Conservation (phyloP, 352 stramenopile genomes). For the Phytophthora hybrid region DNA sequence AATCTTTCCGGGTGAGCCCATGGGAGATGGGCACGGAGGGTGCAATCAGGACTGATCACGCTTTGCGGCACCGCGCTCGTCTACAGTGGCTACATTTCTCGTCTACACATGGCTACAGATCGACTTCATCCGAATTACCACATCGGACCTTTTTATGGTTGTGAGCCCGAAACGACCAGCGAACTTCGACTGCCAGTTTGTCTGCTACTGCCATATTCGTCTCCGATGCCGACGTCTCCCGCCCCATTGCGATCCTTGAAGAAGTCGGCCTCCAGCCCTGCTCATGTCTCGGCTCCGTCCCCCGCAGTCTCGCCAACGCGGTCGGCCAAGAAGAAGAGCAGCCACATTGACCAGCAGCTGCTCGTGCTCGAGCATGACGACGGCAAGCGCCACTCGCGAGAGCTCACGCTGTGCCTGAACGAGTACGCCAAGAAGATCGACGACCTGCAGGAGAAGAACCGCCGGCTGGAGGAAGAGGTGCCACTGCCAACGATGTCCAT, state of each 20-base stretch:
- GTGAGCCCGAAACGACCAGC: constrained; percentile 21
- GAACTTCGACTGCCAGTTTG: not conserved
- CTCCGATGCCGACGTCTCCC: constrained; percentile 32
- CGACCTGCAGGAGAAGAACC: constrained; percentile 80
- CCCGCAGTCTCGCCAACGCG: constrained; percentile 20
- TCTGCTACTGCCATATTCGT: not conserved
- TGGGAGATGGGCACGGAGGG: constrained; percentile 4
- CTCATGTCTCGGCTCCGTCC: constrained; percentile 1
- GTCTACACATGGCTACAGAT: constrained; percentile 22
- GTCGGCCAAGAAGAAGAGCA: constrained; percentile 40
- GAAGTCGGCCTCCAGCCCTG: constrained; percentile 10
- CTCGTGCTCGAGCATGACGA: constrained; percentile 75
- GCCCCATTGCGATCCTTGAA: constrained; percentile 26
- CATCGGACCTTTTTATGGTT: constrained; percentile 33
- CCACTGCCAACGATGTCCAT: not conserved
- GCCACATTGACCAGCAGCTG: constrained; percentile 74
- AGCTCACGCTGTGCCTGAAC: constrained; percentile 68
- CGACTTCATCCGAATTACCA: constrained; percentile 29
- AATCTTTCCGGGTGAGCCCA: not conserved
- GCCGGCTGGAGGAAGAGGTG: constrained; percentile 80
- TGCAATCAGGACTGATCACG: constrained; percentile 29
- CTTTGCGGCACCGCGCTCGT: constrained; percentile 27
- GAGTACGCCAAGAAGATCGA: constrained; percentile 85
- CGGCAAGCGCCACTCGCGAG: constrained; percentile 73
- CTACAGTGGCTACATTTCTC: constrained; percentile 27